phyloP scores from a whole-genome alignment of 1,284 basidiomycete genomes.

The Chalciporus sp. region DNA sequence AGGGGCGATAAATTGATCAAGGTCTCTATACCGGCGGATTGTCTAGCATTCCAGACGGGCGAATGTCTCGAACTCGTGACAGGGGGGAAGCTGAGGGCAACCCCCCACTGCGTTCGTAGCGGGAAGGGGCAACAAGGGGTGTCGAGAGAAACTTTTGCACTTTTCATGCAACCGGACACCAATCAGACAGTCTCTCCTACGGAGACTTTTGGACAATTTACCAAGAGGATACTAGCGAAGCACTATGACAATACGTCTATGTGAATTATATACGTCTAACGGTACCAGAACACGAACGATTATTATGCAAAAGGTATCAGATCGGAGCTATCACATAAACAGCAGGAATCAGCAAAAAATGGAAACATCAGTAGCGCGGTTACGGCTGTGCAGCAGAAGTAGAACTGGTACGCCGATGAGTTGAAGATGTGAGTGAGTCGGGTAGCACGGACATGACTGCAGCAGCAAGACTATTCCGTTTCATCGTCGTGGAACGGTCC shows the following conservation, averaged over 20 bases:
- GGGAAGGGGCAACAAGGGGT: slow-evolving; percentile 54
- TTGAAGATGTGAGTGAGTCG: slow-evolving; percentile 48
- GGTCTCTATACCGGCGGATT: slow-evolving; percentile 80
- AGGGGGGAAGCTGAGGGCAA: slow-evolving; percentile 74
- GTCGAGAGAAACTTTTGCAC: slow-evolving; percentile 84
- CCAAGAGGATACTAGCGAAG: slow-evolving; percentile 76
- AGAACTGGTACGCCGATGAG: slow-evolving; percentile 43
- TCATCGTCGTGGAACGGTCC: slow-evolving; percentile 40
- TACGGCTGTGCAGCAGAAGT: slow-evolving; percentile 22
- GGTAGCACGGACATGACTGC: slow-evolving; percentile 63
- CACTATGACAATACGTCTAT: slow-evolving; percentile 59
- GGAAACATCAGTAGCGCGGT: background rate
- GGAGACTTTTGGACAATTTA: slow-evolving; percentile 88
- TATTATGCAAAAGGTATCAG: slow-evolving; percentile 10
- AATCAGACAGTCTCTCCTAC: slow-evolving; percentile 67
- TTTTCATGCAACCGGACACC: slow-evolving; percentile 93
- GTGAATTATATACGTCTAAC: slow-evolving; percentile 20
- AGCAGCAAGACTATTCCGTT: slow-evolving; percentile 62
- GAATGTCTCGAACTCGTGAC: slow-evolving; percentile 90
- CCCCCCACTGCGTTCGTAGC: slow-evolving; percentile 87
- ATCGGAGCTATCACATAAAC: slow-evolving; percentile 6
- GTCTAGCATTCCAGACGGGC: slow-evolving; percentile 90
- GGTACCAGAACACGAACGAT: slow-evolving; percentile 5
- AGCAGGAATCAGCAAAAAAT: background rate
- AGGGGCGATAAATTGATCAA: slow-evolving; percentile 75